Conservation (phyloP, 768 basidiomycete genomes). For the Russula emetica region DNA sequence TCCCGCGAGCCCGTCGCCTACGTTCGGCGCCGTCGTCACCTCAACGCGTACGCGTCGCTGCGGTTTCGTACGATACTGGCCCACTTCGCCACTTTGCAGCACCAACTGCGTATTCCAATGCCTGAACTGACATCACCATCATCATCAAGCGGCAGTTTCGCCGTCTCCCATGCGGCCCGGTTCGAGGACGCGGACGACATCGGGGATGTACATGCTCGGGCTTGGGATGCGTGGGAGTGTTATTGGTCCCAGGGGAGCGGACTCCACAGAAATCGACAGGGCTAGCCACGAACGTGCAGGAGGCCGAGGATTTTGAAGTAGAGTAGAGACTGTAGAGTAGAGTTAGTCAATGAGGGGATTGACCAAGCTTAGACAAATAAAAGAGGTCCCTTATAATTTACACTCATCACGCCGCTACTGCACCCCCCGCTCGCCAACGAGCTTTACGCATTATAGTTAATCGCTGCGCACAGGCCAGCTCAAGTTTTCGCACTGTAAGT, state of each 20-base stretch:
- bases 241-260: not conserved
- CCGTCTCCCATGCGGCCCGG: conserved; percentile 29
- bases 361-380: conserved; percentile 23
- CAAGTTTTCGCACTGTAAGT: conserved; percentile 4
- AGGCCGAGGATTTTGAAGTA: not conserved
- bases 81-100: conserved; percentile 24
- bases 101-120: conserved; percentile 58
- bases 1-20: conserved; percentile 45
- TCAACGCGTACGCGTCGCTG: conserved; percentile 53
- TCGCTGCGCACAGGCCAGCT: not conserved
- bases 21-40: conserved; percentile 70
- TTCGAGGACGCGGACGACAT: conserved; percentile 46
- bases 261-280: not conserved
- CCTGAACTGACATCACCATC: conserved; percentile 39
- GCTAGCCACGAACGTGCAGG: not conserved
- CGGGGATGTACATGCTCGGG: conserved; percentile 62
- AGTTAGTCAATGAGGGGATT: not conserved
- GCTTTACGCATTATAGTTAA: not conserved
- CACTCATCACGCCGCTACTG: not conserved
- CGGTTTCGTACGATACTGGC: conserved; percentile 38
- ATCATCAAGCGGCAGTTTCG: conserved; percentile 24
- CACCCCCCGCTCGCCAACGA: not conserved
- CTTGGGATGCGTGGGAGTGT: conserved; percentile 41
- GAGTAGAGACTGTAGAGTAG: conserved; percentile 16
- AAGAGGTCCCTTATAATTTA: not conserved